Evolutionary conservation across 768 basidiomycete species (phyloP).

Genomic region (Neoboletus subvelutipes): DNA sequence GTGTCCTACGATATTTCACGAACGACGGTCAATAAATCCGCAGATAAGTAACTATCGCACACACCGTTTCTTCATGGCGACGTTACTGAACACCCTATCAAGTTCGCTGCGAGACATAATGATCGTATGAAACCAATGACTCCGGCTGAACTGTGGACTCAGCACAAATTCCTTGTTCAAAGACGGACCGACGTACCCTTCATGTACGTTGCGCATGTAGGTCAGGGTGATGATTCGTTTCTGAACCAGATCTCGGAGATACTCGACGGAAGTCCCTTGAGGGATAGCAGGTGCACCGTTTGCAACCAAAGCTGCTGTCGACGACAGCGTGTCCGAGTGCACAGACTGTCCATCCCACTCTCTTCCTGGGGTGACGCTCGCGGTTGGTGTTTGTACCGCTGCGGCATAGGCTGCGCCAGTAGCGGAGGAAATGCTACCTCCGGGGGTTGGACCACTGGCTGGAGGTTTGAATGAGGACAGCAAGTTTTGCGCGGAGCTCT

Average conservation of each 20-base stretch:
- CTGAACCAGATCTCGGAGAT: slow-evolving; percentile 74
- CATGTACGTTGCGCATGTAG: slow-evolving; percentile 81
- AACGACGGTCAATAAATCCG: slow-evolving; percentile 1
- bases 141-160: slow-evolving; percentile 47
- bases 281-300: slow-evolving; percentile 31
- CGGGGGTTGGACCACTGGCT: slow-evolving; percentile 23
- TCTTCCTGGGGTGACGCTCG: slow-evolving; percentile 42
- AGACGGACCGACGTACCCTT: slow-evolving; percentile 58
- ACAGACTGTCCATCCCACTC: slow-evolving; percentile 77
- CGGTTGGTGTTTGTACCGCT: slow-evolving; percentile 35
- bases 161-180: not conserved
- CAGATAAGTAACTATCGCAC: slow-evolving; percentile 15
- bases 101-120: slow-evolving; percentile 73
- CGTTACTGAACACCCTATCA: slow-evolving; percentile 70
- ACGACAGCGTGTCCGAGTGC: slow-evolving; percentile 44
- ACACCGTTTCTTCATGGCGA: slow-evolving; percentile 77
- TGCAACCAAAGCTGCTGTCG: slow-evolving; percentile 41
- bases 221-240: slow-evolving; percentile 85
- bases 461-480: slow-evolving; percentile 66
- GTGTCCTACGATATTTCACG: slow-evolving; percentile 50
- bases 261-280: slow-evolving; percentile 75
- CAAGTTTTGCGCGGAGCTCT: slow-evolving; percentile 83
- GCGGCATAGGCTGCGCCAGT: slow-evolving; percentile 41
- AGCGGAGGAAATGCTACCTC: slow-evolving; percentile 35
- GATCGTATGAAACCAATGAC: slow-evolving; percentile 89